Evolutionary conservation across 805 yeast species (phyloP), one percentile per base, ranked within the genome.

Genomic region (Saccharomycopsis lassenensis): DNA sequence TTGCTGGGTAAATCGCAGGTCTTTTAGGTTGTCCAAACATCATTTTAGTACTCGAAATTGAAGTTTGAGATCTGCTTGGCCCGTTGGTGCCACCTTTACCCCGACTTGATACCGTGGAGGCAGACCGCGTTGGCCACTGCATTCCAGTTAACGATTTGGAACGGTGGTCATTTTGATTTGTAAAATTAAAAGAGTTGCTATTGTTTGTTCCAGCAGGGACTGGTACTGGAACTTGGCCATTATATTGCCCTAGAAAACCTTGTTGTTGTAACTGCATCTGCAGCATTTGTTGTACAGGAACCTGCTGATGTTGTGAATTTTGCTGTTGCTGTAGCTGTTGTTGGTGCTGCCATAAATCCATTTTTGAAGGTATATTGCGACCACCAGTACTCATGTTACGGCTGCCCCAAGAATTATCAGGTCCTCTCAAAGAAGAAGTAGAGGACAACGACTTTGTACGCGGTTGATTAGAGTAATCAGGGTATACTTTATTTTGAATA

Each of bases 1-100:
- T 49, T 1, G 98, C 97, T 2, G 97, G 95, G 54, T 91, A 86
- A 2, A 86, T 87, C 14, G 69, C 61, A 5, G 95, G 93, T 39
- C 70, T 66, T 37, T 30, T 16, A 21, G 12, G 10, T 16, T 24
- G 31, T 7, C 20, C 23, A 14, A 25, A 33, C 11, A 33, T 25
- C 14, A 15, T 15, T 18, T 33, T 33, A n/a, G 33, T 19, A 17
- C 29, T 29, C 12, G 40, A 36, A 10, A 31, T 19, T 11, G 36
- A 31, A 7, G 40, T 31, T 15, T 31, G 36, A 4, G 36, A 25
- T 27, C 43, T 24, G 5, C 30, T 11, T 6, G 37, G 31, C 11
- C 16, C 31, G 18, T 36, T 17, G 10, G 20, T 11, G 11, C n/a
- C n/a, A n/a, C n/a, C n/a, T n/a, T n/a, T n/a, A n/a, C n/a, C n/a